Conservation (phyloP, 352 stramenopile genomes). For the Lagenidium giganteum region DNA sequence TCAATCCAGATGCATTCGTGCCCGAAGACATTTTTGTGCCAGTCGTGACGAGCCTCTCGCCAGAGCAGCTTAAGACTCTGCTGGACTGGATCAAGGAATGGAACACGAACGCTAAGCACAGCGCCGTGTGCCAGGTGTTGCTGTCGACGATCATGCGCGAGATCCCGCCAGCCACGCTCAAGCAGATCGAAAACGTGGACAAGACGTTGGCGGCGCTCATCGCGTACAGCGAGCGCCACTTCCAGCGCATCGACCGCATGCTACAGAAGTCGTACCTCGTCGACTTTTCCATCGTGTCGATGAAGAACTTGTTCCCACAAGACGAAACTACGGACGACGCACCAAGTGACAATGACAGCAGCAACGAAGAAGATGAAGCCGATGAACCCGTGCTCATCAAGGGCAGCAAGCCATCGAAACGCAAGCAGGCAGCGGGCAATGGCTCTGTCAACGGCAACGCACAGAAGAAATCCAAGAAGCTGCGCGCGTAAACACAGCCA, state of each 20-base stretch:
- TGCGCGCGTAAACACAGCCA: too few relatives aligned
- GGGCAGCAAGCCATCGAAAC: too few relatives aligned
- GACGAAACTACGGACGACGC: conserved; percentile 4
- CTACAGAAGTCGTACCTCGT: conserved; percentile 96
- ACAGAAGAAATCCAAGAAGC: too few relatives aligned
- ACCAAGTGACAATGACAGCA: conserved; percentile 20
- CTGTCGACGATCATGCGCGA: conserved; percentile 88
- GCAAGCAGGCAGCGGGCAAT: too few relatives aligned
- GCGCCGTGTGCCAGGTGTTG: conserved; percentile 90
- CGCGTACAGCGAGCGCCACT: conserved; percentile 97
- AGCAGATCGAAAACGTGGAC: conserved; percentile 59
- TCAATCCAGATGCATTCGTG: conserved; percentile 49
- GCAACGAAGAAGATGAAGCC: conserved; percentile 9
- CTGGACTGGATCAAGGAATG: conserved; percentile 95
- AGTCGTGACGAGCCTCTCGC: conserved; percentile 69
- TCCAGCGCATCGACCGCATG: conserved; percentile 95
- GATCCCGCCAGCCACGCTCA: conserved; percentile 51
- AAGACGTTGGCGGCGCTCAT: conserved; percentile 92
- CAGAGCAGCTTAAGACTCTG: conserved; percentile 86
- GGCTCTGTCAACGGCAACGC: too few relatives aligned
- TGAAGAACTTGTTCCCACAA: conserved; percentile 77
- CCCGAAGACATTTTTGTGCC: conserved; percentile 58
- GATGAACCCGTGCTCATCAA: too few relatives aligned
- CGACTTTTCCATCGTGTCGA: conserved; percentile 89
- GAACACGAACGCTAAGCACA: conserved; percentile 97